These are phyloP conservation scores for Mycocentrospora acerina DNA, from an alignment of 2,329 filamentous ascomycete species.

Conservation along the genomic window DNA sequence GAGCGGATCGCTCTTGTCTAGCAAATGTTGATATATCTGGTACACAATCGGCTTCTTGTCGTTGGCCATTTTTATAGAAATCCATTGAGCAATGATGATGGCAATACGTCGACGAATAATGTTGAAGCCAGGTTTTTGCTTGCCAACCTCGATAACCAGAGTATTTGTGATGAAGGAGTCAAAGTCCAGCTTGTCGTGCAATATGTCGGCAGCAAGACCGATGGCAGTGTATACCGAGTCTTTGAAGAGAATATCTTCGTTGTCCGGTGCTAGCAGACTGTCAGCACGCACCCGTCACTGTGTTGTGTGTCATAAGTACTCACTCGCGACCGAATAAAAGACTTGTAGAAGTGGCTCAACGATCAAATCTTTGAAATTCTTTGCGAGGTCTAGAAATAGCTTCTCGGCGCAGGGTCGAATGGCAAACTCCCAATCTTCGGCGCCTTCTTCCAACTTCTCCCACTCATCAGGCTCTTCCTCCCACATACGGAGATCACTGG, in stretches of 20 bases:
- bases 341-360: slow-evolving; percentile 78
- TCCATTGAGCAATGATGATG: slow-evolving; percentile 88
- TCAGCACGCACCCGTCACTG: slow-evolving; percentile 14
- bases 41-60: slow-evolving; percentile 74
- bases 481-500: slow-evolving; percentile 86
- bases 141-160: slow-evolving; percentile 76
- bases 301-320: slow-evolving; percentile 29
- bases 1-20: slow-evolving; percentile 71
- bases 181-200: slow-evolving; percentile 78
- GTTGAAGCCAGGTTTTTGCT: slow-evolving; percentile 67
- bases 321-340: slow-evolving; percentile 74
- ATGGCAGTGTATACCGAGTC: slow-evolving; percentile 95
- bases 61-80: slow-evolving; percentile 71
- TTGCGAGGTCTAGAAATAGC: slow-evolving; percentile 86
- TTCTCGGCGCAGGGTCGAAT: slow-evolving; percentile 91
- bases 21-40: slow-evolving; percentile 83
- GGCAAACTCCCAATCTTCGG: slow-evolving; percentile 83
- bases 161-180: slow-evolving; percentile 74
- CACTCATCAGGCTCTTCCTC: slow-evolving; percentile 93
- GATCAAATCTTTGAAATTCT: slow-evolving; percentile 82
- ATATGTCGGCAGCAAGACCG: slow-evolving; percentile 76
- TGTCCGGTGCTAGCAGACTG: slow-evolving; percentile 51
- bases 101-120: slow-evolving; percentile 84
- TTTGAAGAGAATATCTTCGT: slow-evolving; percentile 76
- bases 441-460: slow-evolving; percentile 86